A percentile compares a stretch with the other conserved stretches of the same genome.
Conservation (phyloP, 2,329 filamentous ascomycete genomes). For the Xylariomycetidae sp. region DNA sequence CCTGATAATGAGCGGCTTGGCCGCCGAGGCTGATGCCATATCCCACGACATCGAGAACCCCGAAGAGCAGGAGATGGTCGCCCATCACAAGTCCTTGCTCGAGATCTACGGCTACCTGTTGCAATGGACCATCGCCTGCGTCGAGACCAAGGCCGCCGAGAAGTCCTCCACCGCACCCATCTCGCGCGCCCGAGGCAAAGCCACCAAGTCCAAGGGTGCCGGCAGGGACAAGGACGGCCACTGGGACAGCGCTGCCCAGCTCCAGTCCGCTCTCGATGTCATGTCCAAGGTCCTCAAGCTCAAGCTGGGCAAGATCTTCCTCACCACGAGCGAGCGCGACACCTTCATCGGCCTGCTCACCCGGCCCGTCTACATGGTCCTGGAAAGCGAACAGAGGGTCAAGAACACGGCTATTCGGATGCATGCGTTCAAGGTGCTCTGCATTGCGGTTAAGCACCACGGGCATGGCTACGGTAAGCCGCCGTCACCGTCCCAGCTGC, state of each 20-base stretch:
- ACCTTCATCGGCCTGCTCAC: constrained; percentile 92
- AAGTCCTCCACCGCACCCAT: constrained; percentile 69
- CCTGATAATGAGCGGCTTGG: constrained; percentile 77
- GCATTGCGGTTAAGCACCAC: constrained; percentile 94
- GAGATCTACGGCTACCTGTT: constrained; percentile 92
- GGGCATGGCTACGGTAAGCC: constrained; percentile 84
- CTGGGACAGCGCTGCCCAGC: constrained; percentile 85
- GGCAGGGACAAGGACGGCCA: constrained; percentile 59
- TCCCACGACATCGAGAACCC: constrained; percentile 76
- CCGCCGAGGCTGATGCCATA: constrained; percentile 77
- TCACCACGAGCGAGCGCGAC: constrained; percentile 93
- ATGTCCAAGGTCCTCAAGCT: constrained; percentile 96
- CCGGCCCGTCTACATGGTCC: constrained; percentile 83
- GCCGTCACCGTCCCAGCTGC: too few relatives aligned
- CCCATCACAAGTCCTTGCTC: constrained; percentile 83
- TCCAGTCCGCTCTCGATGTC: constrained; percentile 81
- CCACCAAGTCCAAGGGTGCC: constrained; percentile 67
- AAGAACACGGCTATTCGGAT: constrained; percentile 87
- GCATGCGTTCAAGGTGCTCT: constrained; percentile 95
- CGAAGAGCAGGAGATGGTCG: constrained; percentile 82
- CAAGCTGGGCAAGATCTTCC: constrained; percentile 86
- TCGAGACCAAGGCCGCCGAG: constrained; percentile 88
- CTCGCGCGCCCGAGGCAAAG: constrained; percentile 67
- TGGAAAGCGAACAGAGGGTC: constrained; percentile 89
- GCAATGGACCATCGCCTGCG: constrained; percentile 92